phyloP scores from a whole-genome alignment of 805 yeast species.

The Saccharomycopsis synnaedendra region DNA sequence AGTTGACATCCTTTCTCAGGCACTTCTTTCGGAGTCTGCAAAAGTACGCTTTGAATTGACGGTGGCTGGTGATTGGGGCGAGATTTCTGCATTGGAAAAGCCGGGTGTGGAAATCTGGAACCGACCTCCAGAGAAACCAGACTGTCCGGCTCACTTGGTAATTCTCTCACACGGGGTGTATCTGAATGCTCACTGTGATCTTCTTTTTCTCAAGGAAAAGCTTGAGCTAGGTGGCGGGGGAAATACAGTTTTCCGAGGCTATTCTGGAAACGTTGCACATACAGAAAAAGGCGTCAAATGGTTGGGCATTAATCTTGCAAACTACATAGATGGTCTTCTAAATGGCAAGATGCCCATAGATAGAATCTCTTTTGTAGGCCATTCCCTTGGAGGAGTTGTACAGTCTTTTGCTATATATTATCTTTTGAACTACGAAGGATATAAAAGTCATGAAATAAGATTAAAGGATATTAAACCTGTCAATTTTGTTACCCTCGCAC shows the following conservation, averaged over 20 bases:
- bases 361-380: slow-evolving; percentile 80
- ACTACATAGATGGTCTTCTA: slow-evolving; percentile 48
- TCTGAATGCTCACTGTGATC: slow-evolving; percentile 81
- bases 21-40: slow-evolving; percentile 59
- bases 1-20: slow-evolving; percentile 72
- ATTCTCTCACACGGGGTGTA: slow-evolving; percentile 87
- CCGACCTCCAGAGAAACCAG: slow-evolving; percentile 38
- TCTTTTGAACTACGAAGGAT: slow-evolving; percentile 32
- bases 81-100: slow-evolving; percentile 27
- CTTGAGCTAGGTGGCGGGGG: slow-evolving; percentile 46
- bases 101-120: slow-evolving; percentile 65
- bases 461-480: slow-evolving; percentile 33
- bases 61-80: slow-evolving; percentile 21
- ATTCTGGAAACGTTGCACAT: slow-evolving; percentile 69
- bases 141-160: slow-evolving; percentile 67
- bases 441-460: slow-evolving; percentile 2
- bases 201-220: slow-evolving; percentile 76
- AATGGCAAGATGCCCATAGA: slow-evolving; percentile 32
- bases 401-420: slow-evolving; percentile 88
- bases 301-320: slow-evolving; percentile 72
- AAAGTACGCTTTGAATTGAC: slow-evolving; percentile 56
- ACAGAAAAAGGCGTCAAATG: slow-evolving; percentile 84
- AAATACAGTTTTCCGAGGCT: slow-evolving; percentile 75
- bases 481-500: slow-evolving; percentile 73
- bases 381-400: slow-evolving; percentile 86